A percentile compares a stretch with the other conserved stretches of the same genome.
Evolutionary conservation across 805 yeast species (phyloP).

Genomic region (Lachancea kluyveri): DNA sequence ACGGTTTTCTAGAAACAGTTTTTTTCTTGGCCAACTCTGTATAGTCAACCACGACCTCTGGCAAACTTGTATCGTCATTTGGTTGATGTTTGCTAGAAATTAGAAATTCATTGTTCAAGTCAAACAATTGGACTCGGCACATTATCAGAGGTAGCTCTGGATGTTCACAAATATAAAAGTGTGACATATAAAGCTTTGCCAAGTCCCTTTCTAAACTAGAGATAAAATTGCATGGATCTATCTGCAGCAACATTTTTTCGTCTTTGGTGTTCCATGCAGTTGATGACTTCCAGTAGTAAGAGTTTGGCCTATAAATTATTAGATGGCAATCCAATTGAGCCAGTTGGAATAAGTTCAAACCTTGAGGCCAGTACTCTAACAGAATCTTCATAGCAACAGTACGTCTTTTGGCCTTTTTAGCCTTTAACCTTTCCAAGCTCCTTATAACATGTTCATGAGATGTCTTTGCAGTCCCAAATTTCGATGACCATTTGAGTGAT

Average conservation of each 20-base stretch:
- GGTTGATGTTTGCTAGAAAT: not conserved
- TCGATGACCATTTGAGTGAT: slow-evolving; percentile 18
- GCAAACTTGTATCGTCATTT: not conserved
- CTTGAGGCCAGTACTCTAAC: slow-evolving; percentile 20
- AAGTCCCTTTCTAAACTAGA: slow-evolving; percentile 42
- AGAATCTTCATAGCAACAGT: slow-evolving; percentile 13
- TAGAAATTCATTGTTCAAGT: slow-evolving; percentile 29
- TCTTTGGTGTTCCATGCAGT: slow-evolving; percentile 23
- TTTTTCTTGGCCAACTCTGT: not conserved
- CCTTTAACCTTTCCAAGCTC: slow-evolving; percentile 9
- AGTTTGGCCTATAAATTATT: slow-evolving; percentile 50
- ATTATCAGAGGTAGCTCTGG: slow-evolving; percentile 55
- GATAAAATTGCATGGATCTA: slow-evolving; percentile 49
- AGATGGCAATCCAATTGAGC: slow-evolving; percentile 67
- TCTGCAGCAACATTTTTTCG: slow-evolving; percentile 25
- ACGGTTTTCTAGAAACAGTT: slow-evolving; percentile 14
- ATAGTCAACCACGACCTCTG: not conserved
- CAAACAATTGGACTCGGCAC: slow-evolving; percentile 65
- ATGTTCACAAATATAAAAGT: slow-evolving; percentile 61
- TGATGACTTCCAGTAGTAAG: slow-evolving; percentile 33
- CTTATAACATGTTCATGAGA: not conserved
- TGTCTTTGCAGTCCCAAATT: slow-evolving; percentile 10
- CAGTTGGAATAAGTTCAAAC: slow-evolving; percentile 26
- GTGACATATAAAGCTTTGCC: slow-evolving; percentile 49
- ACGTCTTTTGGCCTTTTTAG: slow-evolving; percentile 11